A percentile compares a stretch with the other conserved stretches of the same genome.
These are phyloP conservation scores for Arachis hypogaea DNA, from an alignment of 306 rosid species.

Conservation along the genomic window DNA sequence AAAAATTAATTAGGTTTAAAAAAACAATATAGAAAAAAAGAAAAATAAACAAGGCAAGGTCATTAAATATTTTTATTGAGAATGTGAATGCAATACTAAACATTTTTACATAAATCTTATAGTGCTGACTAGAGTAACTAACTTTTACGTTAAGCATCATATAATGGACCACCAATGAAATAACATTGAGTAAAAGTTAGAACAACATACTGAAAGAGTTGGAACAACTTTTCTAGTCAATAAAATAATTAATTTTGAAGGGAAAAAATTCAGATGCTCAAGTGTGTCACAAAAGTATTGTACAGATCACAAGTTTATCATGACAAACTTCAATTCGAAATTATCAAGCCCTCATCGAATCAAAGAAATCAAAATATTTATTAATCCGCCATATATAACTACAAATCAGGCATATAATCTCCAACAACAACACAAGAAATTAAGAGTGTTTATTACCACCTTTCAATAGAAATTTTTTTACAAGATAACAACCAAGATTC, in stretches of 20 bases:
- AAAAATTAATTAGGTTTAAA: background rate
- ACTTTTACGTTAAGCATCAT: too few relatives aligned
- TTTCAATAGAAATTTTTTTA: background rate
- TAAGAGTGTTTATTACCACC: background rate
- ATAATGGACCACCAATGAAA: background rate
- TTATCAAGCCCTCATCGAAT: background rate
- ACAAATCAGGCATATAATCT: slow-evolving; percentile 15
- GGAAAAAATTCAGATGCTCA: too few relatives aligned
- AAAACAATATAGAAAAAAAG: background rate
- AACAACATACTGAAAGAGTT: background rate
- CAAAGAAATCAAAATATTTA: slow-evolving; percentile 15
- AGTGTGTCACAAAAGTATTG: too few relatives aligned
- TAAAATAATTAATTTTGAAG: too few relatives aligned
- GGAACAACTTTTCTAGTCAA: too few relatives aligned
- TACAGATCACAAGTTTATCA: too few relatives aligned
- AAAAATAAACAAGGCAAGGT: background rate
- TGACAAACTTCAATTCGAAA: background rate
- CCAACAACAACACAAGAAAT: slow-evolving; percentile 32
- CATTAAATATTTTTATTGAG: background rate
- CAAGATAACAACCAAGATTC: too few relatives aligned
- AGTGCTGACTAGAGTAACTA: too few relatives aligned
- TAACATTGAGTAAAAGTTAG: background rate
- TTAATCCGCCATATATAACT: background rate
- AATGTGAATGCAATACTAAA: too few relatives aligned
- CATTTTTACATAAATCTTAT: too few relatives aligned